Base-by-base conservation (phyloP, 1,284 basidiomycete species). In the Boletus sp. region DNA sequence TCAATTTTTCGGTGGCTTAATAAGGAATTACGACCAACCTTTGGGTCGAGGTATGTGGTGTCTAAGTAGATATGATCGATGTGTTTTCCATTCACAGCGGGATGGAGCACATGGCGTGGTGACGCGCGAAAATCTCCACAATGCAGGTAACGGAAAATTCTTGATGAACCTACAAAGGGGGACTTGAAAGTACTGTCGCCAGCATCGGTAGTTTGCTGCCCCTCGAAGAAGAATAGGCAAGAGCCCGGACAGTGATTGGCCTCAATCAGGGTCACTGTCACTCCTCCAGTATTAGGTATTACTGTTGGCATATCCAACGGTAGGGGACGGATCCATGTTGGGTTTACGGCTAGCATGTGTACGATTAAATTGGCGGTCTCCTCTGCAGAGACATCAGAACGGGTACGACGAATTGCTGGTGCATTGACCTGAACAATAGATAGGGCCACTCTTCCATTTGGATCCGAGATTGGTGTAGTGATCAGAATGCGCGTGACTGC, bases 161-260 rank as follows among this genome's bases (percentile, higher is more conserved):
- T 78, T 23, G 74, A 67, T 10, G 84, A 82, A 2, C 90, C 91
- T 6, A 93, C 74, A 52, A 75, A 82, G 0, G 80, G 72, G 1
- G 85, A 87, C 55, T 80, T 84, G 72, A 82, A 85, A 8, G 72
- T 67, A 41, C 84, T 88, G 60, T 93, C 91, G 0, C 92, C 93
- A 1, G 93, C 90, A 60, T 94, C 76, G 39, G 86, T 70, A 0
- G 93, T 97, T 65, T 96, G 94, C 20, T 69, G 79, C 0, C 95
- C 95, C 68, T 96, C 92, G 56, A 95, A 98, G 16, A 96, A 76
- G 66, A 98, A 97, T 8, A 99, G 72, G 48, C 85, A 91, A 0
- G 94, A 96, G 6, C 95, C 96, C 0, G 96, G 95, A 5, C 93
- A 95, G 63, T 98, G 96, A 62, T 99, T 99, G 2, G 95, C 95